Base-by-base conservation (phyloP, 202 grass and related monocot genomes). In the Carex sylvatica region DNA sequence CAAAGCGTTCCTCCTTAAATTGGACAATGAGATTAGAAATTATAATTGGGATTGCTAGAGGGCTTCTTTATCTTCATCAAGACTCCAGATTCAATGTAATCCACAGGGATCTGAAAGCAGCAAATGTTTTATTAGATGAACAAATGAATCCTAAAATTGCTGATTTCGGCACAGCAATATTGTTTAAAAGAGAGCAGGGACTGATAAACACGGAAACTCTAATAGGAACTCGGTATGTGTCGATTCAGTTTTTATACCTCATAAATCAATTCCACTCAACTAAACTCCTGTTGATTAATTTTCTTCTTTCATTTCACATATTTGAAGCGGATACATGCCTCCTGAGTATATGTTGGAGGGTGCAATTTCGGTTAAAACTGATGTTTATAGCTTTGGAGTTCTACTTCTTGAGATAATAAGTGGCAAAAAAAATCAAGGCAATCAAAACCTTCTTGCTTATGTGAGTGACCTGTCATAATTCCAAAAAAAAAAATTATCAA, bases 121-220 rank as follows among this genome's bases (percentile, higher is more conserved):
- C 90, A 4, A 96, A 96, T 22, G 84, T 91, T 4, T 88, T 95
- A 49, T 85, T 95, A n/a, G 90, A 92, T 31, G 18, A 2, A 46
- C 53, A 92, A 6, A 94, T 92, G 92, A 84, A 86, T n/a, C 89
- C 92, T 40, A 97, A 97, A 84, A 91, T 97, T 63, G 93, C 91
- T 0, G 88, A 97, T 63, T 97, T 96, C 0, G 93, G 93, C 23
- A 93, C 84, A 5, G 90, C 90, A 13, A 85, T 71, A 82, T 46
- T 63, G 14, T 89, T 96, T 31, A 72, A 19, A 31, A 16, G 70
- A 59, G 85, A 87, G 14, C 68, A 61, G 5, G 30, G 11, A 4
- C 63, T 83, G 28, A 88, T 84, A 36, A 62, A 83, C 55, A 95
- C 88, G 0, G 26, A 38, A 1, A 91, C 44, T 15, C 82, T 96